Conservation (phyloP, 768 basidiomycete genomes). For the Leccinum broughii region DNA sequence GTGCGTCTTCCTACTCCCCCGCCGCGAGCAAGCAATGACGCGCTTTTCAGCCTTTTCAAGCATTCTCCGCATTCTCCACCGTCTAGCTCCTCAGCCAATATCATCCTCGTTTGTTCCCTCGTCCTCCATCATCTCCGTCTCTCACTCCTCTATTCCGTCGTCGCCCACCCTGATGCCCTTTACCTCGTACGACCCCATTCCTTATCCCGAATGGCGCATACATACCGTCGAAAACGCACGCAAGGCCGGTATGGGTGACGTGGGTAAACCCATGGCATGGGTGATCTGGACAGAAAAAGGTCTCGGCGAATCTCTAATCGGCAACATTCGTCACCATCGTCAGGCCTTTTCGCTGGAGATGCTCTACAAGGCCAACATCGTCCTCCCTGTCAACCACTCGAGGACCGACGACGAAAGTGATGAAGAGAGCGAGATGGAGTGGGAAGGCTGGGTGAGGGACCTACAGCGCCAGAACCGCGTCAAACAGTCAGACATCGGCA, state of each 20-base stretch:
- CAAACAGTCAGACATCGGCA: slow-evolving; percentile 10
- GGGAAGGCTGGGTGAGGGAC: slow-evolving; percentile 68
- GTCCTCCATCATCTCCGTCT: slow-evolving; percentile 57
- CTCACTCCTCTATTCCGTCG: slow-evolving; percentile 32
- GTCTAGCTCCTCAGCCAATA: slow-evolving; percentile 36
- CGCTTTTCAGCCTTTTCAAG: slow-evolving; percentile 43
- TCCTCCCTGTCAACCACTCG: slow-evolving; percentile 6
- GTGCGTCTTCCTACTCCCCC: slow-evolving; percentile 22
- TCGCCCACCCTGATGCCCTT: slow-evolving; percentile 15
- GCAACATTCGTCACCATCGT: slow-evolving; percentile 26
- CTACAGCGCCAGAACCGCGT: slow-evolving; percentile 40
- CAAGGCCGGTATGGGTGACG: slow-evolving; percentile 58
- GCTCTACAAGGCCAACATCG: slow-evolving; percentile 16
- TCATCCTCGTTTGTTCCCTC: slow-evolving; percentile 44
- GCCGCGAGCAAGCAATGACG: neutral
- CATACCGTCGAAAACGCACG: slow-evolving; percentile 51
- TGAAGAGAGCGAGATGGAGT: slow-evolving; percentile 57
- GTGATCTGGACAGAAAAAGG: slow-evolving; percentile 37
- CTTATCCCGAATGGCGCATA: slow-evolving; percentile 69
- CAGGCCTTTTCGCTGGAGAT: slow-evolving; percentile 26
- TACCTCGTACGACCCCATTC: slow-evolving; percentile 40
- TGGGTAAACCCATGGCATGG: slow-evolving; percentile 54
- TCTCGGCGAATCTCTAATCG: slow-evolving; percentile 17
- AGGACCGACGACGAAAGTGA: slow-evolving; percentile 40
- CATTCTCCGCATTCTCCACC: slow-evolving; percentile 54